phyloP scores from a whole-genome alignment of 768 basidiomycete species.

The Tulasnella sp. region DNA sequence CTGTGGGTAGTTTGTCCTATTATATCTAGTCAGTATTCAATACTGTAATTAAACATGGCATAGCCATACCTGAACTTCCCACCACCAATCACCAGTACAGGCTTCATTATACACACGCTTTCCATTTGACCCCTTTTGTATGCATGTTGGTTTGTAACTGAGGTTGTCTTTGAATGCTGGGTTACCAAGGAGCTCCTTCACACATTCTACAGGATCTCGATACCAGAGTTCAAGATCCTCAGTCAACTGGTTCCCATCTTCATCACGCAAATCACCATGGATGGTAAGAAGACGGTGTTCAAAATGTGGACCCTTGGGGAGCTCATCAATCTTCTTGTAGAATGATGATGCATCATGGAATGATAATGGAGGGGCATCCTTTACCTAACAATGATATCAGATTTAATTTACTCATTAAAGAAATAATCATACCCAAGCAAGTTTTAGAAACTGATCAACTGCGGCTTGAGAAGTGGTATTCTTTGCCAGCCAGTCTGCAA shows the following conservation, averaged over 20 bases:
- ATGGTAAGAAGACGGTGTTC: neutral
- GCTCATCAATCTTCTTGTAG: slow-evolving; percentile 2
- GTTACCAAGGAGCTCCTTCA: slow-evolving; percentile 24
- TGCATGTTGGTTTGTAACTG: slow-evolving; percentile 24
- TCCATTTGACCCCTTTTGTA: slow-evolving; percentile 20
- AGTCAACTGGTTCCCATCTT: neutral
- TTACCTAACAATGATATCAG: neutral
- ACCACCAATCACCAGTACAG: slow-evolving; percentile 15
- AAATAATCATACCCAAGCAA: neutral
- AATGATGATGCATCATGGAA: neutral
- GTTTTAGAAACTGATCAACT: slow-evolving; percentile 4
- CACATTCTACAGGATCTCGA: slow-evolving; percentile 23
- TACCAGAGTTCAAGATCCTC: slow-evolving; percentile 23
- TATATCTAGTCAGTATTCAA: slow-evolving; percentile 18
- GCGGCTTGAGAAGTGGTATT: neutral
- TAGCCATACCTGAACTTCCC: slow-evolving; percentile 8
- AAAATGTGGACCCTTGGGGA: neutral
- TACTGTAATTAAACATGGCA: neutral
- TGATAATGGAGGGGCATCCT: neutral
- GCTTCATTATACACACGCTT: slow-evolving; percentile 22
- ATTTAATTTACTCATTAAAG: neutral
- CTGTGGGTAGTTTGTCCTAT: slow-evolving; percentile 9
- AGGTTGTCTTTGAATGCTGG: slow-evolving; percentile 25
- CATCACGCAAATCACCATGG: neutral
- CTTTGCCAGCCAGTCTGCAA: neutral